Evolutionary conservation across 805 yeast species (phyloP), one percentile per base, ranked within the genome.

Genomic region (Saccharomycopsis babjevae): DNA sequence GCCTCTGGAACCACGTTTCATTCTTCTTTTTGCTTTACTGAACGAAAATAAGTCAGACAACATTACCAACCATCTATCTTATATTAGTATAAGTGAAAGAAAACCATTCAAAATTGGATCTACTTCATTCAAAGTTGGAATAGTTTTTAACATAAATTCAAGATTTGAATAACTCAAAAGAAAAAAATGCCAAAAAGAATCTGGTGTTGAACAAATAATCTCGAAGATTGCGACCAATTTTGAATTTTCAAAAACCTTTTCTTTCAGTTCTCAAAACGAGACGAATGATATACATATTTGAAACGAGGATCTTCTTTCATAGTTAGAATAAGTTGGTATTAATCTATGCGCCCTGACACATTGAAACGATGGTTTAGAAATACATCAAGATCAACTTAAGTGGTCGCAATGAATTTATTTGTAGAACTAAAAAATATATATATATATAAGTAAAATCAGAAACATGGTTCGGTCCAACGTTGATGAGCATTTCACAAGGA

Each of bases 311-410:
- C 28, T n/a, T 25, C 32, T n/a, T 46, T 40, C 28, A 22, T 46
- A 3, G 25, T 13, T 46, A 10, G 25, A 46, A 46, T 32, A n/a
- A 30, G 43, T 22, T 16, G 30, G 30, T 22, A n/a, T 57, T 34
- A 13, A n/a, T 61, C 36, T 61, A 40, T 59, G 64, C 64, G 59
- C 42, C 54, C 57, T 56, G 64, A 62, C 64, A 62, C 64, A 62
- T 62, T 62, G 64, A 59, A 32, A 46, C 22, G 38, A 54, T 54
- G 64, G 25, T 34, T 54, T 50, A 11, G 22, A 34, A 61, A 20
- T 46, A 28, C 43, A 28, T 55, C 50, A 55, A 59, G 52, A 39
- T 54, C 64, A 62, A 62, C 64, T 62, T 62, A 62, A 62, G 64
- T 59, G 43, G 57, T 39, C 54, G 62, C 62, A 57, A 38, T 40